Base-by-base conservation (phyloP, 345 rosid genomes). In the Tarenaya hassleriana region DNA sequence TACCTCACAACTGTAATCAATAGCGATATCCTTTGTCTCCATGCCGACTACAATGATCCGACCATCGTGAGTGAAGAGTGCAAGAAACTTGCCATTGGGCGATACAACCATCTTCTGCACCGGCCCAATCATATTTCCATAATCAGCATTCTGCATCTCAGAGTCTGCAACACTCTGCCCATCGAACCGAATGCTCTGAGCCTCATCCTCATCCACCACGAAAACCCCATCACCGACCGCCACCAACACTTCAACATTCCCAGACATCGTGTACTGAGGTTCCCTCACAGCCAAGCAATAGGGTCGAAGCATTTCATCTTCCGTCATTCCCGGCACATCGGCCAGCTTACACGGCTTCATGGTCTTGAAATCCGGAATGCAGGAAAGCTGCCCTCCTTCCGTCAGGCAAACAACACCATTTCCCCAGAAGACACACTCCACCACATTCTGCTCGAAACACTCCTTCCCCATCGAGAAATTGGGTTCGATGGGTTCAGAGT, bases 401-500 rank as follows among this genome's bases (percentile, higher is more conserved):
- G 98, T 92, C 59, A 92, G 55, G 48, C 97, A 92, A 19, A 88
- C 95, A 8, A 83, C 86, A 15, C 98, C 95, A 40, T 79, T 88
- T 1, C 84, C 95, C 98, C 97, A 92, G 47, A 81, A 88, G 10
- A 92, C 72, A 47, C 88, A 92, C 13, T 92, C 97, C 35, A 77
- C 83, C 38, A 88, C 98, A 60, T 81, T 92, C 69, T 92, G 90
- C 70, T 88, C 90, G 55, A 85, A 83, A 65, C 92, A 85, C 58
- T 85, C 98, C 21, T 71, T 78, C 2, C 96, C 95, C 68, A 88
- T 76, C 0, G 96, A 75, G 18, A 73, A 63, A 42, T 65, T 81
- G 10, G 98, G 97, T 56, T 88, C 95, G 2, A 83, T 16, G 17
- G 70, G 75, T 72, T 88, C 94, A 0, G 88, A 83, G 52, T 83